Evolutionary conservation across 768 basidiomycete genomes (phyloP).

Genomic region (Suillus ampliporus): DNA sequence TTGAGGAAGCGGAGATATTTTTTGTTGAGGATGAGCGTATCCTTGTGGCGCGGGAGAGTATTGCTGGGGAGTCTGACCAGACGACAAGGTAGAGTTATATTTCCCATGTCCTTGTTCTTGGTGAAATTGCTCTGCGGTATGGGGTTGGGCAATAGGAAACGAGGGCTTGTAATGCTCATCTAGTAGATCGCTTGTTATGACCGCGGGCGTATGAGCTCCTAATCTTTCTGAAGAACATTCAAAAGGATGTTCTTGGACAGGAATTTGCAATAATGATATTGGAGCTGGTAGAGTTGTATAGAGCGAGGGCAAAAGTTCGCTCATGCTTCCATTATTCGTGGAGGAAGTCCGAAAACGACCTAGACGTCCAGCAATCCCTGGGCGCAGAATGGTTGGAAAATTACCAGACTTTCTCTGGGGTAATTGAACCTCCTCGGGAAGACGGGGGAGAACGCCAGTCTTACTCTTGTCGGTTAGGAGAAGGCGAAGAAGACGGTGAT

Average conservation of each 20-base stretch:
- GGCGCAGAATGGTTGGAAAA: constrained; percentile 50
- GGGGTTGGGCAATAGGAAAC: constrained; percentile 7
- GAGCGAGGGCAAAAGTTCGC: constrained; percentile 22
- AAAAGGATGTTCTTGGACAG: constrained; percentile 14
- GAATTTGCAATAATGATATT: constrained; percentile 16
- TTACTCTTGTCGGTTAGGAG: constrained; percentile 18
- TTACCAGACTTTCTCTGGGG: constrained; percentile 25
- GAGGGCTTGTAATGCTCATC: constrained; percentile 17
- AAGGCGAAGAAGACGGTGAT: constrained; percentile 14
- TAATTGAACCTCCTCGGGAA: constrained; percentile 37
- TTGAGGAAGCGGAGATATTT: constrained; percentile 3
- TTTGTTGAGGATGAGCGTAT: constrained; percentile 7
- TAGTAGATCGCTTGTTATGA: constrained; percentile 20
- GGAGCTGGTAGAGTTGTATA: constrained; percentile 12
- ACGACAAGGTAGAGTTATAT: constrained; percentile 1
- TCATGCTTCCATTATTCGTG: constrained; percentile 16
- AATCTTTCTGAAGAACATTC: constrained; percentile 2
- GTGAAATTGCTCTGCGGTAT: constrained; percentile 15
- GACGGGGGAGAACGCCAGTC: constrained; percentile 46
- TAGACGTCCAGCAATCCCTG: constrained; percentile 37
- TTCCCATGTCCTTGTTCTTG: constrained; percentile 3
- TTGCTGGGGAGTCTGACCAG: constrained; percentile 22
- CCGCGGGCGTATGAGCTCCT: constrained; percentile 23
- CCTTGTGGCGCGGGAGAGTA: constrained; percentile 12
- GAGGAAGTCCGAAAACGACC: constrained; percentile 19